Evolutionary conservation across 108 stramenopile genomes (phyloP).

Genomic region (Nannochloropsis granulata): DNA sequence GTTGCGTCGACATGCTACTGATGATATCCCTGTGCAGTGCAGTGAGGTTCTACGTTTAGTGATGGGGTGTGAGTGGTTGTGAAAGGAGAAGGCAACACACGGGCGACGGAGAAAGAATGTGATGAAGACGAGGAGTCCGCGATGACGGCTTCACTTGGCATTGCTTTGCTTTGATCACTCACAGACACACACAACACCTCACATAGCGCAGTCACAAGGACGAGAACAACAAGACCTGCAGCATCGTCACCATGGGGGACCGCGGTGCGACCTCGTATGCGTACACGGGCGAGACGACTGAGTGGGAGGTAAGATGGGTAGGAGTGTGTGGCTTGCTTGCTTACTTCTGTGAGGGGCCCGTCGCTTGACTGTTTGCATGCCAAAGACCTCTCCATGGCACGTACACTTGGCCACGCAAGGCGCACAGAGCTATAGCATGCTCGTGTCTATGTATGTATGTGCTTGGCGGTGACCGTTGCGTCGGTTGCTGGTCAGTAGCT

Average conservation of each 20-base stretch:
- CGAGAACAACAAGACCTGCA: background rate
- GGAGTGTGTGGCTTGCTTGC: background rate
- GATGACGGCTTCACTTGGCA: too few species aligned
- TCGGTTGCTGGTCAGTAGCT: too few species aligned
- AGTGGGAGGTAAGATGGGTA: constrained; percentile 17
- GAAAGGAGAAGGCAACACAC: too few species aligned
- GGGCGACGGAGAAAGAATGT: too few species aligned
- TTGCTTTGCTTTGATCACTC: too few species aligned
- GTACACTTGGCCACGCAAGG: background rate
- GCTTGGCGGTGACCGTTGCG: too few species aligned
- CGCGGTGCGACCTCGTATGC: constrained; percentile 11
- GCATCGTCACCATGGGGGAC: background rate
- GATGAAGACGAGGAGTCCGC: too few species aligned
- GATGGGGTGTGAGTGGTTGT: too few species aligned
- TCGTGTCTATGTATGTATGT: background rate
- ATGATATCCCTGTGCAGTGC: too few species aligned
- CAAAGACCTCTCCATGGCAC: background rate
- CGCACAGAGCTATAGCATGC: background rate
- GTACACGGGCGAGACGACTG: constrained; percentile 19
- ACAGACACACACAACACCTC: background rate
- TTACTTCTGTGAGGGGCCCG: background rate
- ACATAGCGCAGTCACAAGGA: background rate
- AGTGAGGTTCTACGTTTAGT: too few species aligned
- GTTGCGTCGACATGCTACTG: background rate
- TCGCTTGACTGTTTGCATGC: background rate